phyloP scores from a whole-genome alignment of 1,284 basidiomycete genomes.

The Ustanciosporium gigantosporum region DNA sequence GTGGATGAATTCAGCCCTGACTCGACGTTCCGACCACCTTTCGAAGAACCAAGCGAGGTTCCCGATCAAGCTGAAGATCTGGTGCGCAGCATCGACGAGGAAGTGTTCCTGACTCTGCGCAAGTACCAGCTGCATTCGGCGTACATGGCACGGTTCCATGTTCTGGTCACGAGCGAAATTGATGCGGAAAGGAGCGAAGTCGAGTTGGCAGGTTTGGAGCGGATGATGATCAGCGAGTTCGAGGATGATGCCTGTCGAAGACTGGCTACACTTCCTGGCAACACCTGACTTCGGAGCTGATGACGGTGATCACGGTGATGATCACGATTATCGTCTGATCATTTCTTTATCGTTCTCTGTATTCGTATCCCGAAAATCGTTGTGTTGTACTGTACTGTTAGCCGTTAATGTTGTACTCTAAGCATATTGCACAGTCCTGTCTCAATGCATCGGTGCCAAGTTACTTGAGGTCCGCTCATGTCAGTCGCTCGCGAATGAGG shows the following conservation, averaged over 20 bases:
- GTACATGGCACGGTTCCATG: conserved; percentile 16
- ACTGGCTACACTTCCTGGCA: conserved; percentile 13
- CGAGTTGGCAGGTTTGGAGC: conserved; percentile 14
- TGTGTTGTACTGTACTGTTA: too few species aligned
- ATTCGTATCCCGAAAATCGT: too few species aligned
- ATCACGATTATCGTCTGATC: too few species aligned
- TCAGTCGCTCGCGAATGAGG: too few species aligned
- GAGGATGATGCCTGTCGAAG: conserved; percentile 3
- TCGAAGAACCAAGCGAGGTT: conserved; percentile 28
- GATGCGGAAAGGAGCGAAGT: conserved; percentile 4
- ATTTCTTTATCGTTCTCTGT: too few species aligned
- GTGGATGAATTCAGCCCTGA: conserved; percentile 14
- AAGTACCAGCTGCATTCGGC: conserved; percentile 5
- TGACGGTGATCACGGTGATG: too few species aligned
- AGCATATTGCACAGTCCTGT: too few species aligned
- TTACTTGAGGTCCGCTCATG: too few species aligned
- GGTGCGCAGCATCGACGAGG: conserved; percentile 19
- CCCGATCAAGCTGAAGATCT: conserved; percentile 15
- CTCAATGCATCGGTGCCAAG: too few species aligned
- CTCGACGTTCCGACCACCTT: conserved; percentile 8
- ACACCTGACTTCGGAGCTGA: conserved; percentile 1
- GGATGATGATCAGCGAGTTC: conserved; percentile 4
- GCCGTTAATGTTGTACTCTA: too few species aligned
- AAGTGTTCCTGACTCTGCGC: conserved; percentile 19
- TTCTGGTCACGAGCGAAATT: conserved; percentile 4